phyloP scores from a whole-genome alignment of 2,329 filamentous ascomycete genomes.

The Neurospora crassa region DNA sequence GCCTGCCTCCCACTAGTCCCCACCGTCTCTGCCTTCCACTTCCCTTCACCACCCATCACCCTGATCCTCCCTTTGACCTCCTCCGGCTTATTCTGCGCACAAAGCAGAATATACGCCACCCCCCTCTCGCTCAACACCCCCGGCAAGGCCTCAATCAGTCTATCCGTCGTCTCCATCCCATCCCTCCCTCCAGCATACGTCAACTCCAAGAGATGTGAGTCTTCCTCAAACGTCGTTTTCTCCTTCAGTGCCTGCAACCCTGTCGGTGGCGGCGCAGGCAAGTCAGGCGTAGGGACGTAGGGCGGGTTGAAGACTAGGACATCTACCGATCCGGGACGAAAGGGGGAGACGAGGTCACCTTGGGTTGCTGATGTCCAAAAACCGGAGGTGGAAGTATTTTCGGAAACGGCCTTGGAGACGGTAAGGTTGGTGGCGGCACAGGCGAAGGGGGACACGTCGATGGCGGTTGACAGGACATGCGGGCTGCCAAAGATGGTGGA shows the following conservation, averaged over 20 bases:
- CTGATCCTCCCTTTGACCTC: slow-evolving; percentile 23
- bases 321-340: slow-evolving; percentile 56
- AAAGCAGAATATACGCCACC: slow-evolving; percentile 82
- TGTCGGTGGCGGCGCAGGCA: slow-evolving; percentile 52
- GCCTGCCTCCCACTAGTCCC: slow-evolving; percentile 76
- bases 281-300: slow-evolving; percentile 77
- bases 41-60: slow-evolving; percentile 18
- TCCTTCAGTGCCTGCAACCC: slow-evolving; percentile 23
- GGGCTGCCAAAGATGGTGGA: slow-evolving; percentile 59
- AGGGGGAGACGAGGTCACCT: slow-evolving; percentile 57
- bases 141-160: slow-evolving; percentile 63
- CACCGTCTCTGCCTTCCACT: slow-evolving; percentile 70
- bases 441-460: slow-evolving; percentile 80
- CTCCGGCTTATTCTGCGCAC: slow-evolving; percentile 78
- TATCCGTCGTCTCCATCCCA: slow-evolving; percentile 89
- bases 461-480: slow-evolving; percentile 61
- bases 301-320: slow-evolving; percentile 94
- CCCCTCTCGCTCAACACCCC: slow-evolving; percentile 54
- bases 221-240: slow-evolving; percentile 54
- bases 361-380: slow-evolving; percentile 37
- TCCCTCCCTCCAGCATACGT: slow-evolving; percentile 83
- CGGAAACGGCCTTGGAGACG: slow-evolving; percentile 36
- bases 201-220: slow-evolving; percentile 73
- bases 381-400: slow-evolving; percentile 21
- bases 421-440: slow-evolving; percentile 68